A percentile compares a stretch with the other conserved stretches of the same genome.
Evolutionary conservation across 1,284 basidiomycete genomes (phyloP).

Genomic region (Tilletia indica): DNA sequence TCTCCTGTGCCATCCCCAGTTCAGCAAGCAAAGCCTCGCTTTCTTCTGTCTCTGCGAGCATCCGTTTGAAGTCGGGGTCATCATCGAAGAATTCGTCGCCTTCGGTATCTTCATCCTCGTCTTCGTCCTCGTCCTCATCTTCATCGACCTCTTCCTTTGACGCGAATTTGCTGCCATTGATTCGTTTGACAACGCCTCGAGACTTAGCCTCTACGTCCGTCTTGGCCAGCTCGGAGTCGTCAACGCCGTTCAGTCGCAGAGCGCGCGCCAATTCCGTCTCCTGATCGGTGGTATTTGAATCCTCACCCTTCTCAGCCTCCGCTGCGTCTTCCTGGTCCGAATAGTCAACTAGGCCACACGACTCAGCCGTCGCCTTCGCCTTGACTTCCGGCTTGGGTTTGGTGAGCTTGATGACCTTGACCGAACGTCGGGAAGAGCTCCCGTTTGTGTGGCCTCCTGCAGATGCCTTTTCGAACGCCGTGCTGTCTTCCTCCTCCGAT

Average conservation of each 20-base stretch:
- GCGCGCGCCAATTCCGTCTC: conserved; percentile 7
- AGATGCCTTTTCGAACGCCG: neutral
- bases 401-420: neutral
- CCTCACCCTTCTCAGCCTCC: too few species aligned
- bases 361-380: neutral
- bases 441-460: neutral
- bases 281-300: neutral
- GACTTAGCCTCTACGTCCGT: too few species aligned
- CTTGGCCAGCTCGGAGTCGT: neutral
- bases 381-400: neutral
- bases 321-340: neutral
- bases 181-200: too few species aligned
- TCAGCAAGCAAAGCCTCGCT: conserved; percentile 36
- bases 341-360: neutral
- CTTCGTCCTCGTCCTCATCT: conserved; percentile 12
- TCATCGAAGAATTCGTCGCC: conserved; percentile 4
- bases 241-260: conserved; percentile 13
- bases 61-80: neutral
- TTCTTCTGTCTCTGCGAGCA: conserved; percentile 31
- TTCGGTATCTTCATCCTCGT: conserved; percentile 4
- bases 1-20: conserved; percentile 21
- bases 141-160: conserved; percentile 1
- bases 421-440: neutral
- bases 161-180: neutral
- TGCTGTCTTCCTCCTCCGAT: too few species aligned